Evolutionary conservation across 768 basidiomycete species (phyloP).

Genomic region (Pleurotus citrinopileatus): DNA sequence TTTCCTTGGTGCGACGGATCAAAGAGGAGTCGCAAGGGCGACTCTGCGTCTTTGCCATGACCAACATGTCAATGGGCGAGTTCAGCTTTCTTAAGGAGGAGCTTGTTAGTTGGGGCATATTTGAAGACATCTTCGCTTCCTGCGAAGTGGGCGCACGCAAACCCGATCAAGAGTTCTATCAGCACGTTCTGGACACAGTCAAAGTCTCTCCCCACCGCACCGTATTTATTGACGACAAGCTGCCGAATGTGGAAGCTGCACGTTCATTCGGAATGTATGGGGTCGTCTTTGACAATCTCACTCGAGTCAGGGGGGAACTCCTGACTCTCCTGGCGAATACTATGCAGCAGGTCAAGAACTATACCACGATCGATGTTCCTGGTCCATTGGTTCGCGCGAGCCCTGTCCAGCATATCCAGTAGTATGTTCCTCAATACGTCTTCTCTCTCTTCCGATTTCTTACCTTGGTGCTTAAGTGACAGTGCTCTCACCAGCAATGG

Average conservation of each 20-base stretch:
- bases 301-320: constrained; percentile 18
- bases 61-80: constrained; percentile 39
- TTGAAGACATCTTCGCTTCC: constrained; percentile 37
- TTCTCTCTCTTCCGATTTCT: no score
- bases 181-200: constrained; percentile 32
- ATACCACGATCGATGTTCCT: no score
- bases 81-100: constrained; percentile 27
- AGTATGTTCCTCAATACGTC: no score
- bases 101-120: constrained; percentile 27
- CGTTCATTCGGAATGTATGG: constrained; percentile 39
- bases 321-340: no score
- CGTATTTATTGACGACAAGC: constrained; percentile 42
- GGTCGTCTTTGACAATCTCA: constrained; percentile 30
- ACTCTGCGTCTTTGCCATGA: constrained; percentile 36
- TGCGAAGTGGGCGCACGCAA: constrained; percentile 36
- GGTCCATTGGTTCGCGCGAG: no score
- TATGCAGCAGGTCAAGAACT: no score
- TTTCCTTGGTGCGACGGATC: constrained; percentile 31
- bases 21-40: constrained; percentile 20
- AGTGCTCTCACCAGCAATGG: no score
- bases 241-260: constrained; percentile 39
- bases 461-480: no score
- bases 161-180: constrained; percentile 37
- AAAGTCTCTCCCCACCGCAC: constrained; percentile 30
- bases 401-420: no score